A percentile compares a stretch with the other conserved stretches of the same genome.
Evolutionary conservation across 2,329 filamentous ascomycete genomes (phyloP).

Genomic region (Clarireedia paspali): DNA sequence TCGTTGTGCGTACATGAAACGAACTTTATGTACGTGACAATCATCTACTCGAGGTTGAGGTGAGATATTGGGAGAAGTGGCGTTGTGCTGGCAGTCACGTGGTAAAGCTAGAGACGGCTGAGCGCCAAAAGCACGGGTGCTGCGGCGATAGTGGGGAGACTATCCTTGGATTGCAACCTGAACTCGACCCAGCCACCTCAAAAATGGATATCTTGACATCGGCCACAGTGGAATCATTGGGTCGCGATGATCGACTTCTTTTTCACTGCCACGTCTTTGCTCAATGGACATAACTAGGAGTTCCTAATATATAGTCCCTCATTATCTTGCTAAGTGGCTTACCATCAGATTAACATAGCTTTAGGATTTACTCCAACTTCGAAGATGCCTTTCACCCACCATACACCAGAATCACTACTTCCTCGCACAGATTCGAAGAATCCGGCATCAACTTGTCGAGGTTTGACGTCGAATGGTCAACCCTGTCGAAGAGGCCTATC

Average conservation of each 20-base stretch:
- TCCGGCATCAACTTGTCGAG: slow-evolving; percentile 76
- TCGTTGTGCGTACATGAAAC: not conserved
- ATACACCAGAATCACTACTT: slow-evolving; percentile 76
- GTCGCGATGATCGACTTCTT: slow-evolving; percentile 2
- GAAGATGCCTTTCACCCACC: slow-evolving; percentile 56
- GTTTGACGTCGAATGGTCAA: slow-evolving; percentile 73
- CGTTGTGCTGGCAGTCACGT: not conserved
- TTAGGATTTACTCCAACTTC: not conserved
- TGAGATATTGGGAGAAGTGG: not conserved
- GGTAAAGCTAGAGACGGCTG: not conserved
- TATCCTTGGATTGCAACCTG: not conserved
- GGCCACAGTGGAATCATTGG: slow-evolving; percentile 9
- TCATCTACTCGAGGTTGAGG: not conserved
- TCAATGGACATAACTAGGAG: not conserved
- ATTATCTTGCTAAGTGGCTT: slow-evolving; percentile 1
- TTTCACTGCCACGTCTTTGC: slow-evolving; percentile 10
- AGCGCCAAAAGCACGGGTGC: not conserved
- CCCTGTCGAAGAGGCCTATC: slow-evolving; percentile 71
- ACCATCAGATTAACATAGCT: not conserved
- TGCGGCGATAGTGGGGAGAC: not conserved
- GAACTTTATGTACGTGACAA: not conserved
- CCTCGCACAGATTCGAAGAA: slow-evolving; percentile 79
- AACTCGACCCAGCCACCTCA: slow-evolving; percentile 8
- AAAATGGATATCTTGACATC: not conserved
- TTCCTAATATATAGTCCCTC: not conserved